Conservation (phyloP, 2,329 filamentous ascomycete species). For the Sordariomycetes sp. region DNA sequence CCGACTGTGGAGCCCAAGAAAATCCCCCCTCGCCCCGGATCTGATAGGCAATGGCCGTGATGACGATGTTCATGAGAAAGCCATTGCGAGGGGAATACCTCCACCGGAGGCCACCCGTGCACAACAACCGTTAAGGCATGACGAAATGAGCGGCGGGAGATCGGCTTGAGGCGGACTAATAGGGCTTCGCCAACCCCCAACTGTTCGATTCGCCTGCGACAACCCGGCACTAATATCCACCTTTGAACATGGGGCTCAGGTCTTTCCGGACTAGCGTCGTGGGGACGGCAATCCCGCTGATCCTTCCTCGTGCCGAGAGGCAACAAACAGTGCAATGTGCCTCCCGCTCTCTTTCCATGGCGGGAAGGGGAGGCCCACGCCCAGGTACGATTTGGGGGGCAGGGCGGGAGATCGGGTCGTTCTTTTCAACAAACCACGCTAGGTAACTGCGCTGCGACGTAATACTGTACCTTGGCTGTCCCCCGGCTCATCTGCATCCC, state of each 20-base stretch:
- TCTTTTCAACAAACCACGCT: neutral
- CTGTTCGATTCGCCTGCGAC: neutral
- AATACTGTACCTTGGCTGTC: neutral
- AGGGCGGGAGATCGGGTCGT: too few species aligned
- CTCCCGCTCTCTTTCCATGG: neutral
- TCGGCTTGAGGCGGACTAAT: neutral
- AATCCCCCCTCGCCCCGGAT: neutral
- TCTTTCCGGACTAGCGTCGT: neutral
- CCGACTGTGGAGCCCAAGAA: neutral
- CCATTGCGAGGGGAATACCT: neutral
- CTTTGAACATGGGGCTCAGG: neutral
- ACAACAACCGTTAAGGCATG: too few species aligned
- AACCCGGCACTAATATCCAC: neutral
- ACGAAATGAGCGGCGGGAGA: neutral
- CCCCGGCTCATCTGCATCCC: neutral
- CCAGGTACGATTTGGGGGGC: too few species aligned
- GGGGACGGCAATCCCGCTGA: neutral
- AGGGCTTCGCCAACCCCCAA: neutral
- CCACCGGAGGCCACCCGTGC: too few species aligned
- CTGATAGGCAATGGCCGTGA: neutral
- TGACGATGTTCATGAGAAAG: neutral
- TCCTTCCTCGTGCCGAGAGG: neutral
- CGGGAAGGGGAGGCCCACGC: too few species aligned
- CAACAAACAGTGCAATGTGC: neutral
- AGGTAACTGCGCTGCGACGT: neutral